Conservation (phyloP, 139 green algal species). For the Chlorella sp. region DNA sequence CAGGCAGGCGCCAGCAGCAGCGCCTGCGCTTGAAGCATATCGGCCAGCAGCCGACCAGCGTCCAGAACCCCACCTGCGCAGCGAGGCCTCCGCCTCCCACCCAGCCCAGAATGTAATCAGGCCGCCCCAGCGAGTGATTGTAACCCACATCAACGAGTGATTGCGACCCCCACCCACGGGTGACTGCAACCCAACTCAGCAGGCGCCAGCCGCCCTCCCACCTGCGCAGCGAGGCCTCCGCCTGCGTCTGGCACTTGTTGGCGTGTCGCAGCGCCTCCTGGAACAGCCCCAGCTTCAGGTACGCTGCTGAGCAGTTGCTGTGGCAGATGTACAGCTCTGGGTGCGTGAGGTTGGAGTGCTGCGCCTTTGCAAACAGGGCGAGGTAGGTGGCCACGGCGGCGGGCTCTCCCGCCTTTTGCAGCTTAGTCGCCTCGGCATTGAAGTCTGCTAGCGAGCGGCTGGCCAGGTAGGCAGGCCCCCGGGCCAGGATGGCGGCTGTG, state of each 20-base stretch:
- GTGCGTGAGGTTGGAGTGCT: conserved; percentile 58
- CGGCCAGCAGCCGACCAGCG: too few species aligned
- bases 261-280: conserved; percentile 49
- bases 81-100: too few species aligned
- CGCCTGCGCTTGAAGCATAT: too few species aligned
- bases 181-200: too few species aligned
- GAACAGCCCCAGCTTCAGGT: conserved; percentile 58
- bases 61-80: too few species aligned
- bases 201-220: too few species aligned
- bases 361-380: conserved; percentile 57
- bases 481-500: not conserved
- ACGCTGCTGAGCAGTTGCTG: conserved; percentile 58
- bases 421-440: conserved; percentile 31
- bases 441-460: conserved; percentile 20
- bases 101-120: too few species aligned
- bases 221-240: conserved; percentile 46
- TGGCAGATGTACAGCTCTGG: conserved; percentile 69
- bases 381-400: conserved; percentile 48
- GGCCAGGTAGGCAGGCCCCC: not conserved
- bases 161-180: too few species aligned
- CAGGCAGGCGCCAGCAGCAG: too few species aligned
- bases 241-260: conserved; percentile 34
- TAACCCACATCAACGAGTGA: too few species aligned
- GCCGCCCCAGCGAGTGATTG: too few species aligned
- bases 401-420: conserved; percentile 33